Conservation (phyloP, 2,329 filamentous ascomycete genomes). For the Zelopaecilomyces penicillatus region DNA sequence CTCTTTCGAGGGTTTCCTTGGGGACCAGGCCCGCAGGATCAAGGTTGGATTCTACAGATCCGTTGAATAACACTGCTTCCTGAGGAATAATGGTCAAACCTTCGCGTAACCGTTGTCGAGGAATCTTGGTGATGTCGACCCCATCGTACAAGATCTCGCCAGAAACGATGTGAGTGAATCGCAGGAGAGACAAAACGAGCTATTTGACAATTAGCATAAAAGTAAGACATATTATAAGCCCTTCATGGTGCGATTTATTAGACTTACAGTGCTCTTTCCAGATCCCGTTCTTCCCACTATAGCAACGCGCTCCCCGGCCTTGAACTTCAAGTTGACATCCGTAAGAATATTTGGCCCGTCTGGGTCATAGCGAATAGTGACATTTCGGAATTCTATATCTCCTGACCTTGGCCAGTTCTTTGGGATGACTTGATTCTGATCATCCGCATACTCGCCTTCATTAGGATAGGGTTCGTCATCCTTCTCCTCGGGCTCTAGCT, state of each 20-base stretch:
- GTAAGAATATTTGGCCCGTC: conserved; percentile 41
- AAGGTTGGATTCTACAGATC: conserved; percentile 47
- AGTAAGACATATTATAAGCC: no score
- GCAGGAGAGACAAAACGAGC: conserved; percentile 46
- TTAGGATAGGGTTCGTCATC: conserved; percentile 30
- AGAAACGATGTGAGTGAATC: conserved; percentile 42
- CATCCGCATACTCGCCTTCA: conserved; percentile 32
- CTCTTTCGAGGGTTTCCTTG: conserved; percentile 46
- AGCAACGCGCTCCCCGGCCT: conserved; percentile 66
- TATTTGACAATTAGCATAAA: conserved; percentile 5
- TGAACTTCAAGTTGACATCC: conserved; percentile 41
- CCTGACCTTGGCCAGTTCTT: conserved; percentile 37
- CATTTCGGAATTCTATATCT: conserved; percentile 43
- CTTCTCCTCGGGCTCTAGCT: conserved; percentile 37
- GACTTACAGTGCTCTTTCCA: conserved; percentile 68
- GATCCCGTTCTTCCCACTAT: conserved; percentile 75
- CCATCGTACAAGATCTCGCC: conserved; percentile 49
- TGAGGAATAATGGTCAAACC: conserved; percentile 51
- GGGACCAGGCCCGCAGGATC: conserved; percentile 54
- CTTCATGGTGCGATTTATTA: no score
- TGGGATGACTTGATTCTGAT: conserved; percentile 29
- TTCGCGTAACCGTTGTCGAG: conserved; percentile 41
- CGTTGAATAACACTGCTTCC: conserved; percentile 49
- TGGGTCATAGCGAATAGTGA: conserved; percentile 39
- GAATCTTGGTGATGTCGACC: conserved; percentile 44